Conservation (phyloP, 371 early-diverging fungal genomes). For the Phascolomyces articulosus region DNA sequence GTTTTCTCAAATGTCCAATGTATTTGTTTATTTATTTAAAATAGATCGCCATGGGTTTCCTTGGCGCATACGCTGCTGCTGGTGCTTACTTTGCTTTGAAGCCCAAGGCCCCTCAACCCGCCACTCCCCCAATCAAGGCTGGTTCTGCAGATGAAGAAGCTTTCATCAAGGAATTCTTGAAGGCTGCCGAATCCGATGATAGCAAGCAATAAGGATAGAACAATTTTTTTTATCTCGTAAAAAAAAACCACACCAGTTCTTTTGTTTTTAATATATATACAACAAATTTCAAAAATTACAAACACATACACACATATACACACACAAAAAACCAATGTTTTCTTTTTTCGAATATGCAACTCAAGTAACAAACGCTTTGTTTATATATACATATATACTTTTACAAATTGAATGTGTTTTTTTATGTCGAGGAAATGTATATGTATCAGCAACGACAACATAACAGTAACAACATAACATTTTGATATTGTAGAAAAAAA, state of each 20-base stretch:
- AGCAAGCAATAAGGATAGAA: conserved; percentile 36
- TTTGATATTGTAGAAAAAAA: no score
- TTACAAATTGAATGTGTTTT: no score
- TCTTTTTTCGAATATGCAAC: no score
- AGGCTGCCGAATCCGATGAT: conserved; percentile 64
- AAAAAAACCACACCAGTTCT: neutral
- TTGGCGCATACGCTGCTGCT: conserved; percentile 45
- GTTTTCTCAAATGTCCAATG: neutral
- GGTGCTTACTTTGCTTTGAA: conserved; percentile 42
- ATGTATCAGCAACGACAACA: no score
- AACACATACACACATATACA: no score
- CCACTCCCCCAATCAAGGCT: conserved; percentile 71
- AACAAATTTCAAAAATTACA: no score
- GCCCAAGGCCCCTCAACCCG: conserved; percentile 49
- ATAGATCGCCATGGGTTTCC: conserved; percentile 54
- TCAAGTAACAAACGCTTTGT: no score
- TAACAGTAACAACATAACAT: no score
- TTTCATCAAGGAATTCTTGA: conserved; percentile 72
- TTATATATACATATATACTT: neutral
- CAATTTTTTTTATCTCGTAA: no score
- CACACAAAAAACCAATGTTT: no score
- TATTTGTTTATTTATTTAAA: no score
- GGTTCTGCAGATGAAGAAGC: conserved; percentile 67
- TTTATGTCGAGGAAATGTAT: no score
- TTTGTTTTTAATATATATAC: neutral